Evolutionary conservation across 306 rosid species (phyloP).

Genomic region (Cucumis cinereus): DNA sequence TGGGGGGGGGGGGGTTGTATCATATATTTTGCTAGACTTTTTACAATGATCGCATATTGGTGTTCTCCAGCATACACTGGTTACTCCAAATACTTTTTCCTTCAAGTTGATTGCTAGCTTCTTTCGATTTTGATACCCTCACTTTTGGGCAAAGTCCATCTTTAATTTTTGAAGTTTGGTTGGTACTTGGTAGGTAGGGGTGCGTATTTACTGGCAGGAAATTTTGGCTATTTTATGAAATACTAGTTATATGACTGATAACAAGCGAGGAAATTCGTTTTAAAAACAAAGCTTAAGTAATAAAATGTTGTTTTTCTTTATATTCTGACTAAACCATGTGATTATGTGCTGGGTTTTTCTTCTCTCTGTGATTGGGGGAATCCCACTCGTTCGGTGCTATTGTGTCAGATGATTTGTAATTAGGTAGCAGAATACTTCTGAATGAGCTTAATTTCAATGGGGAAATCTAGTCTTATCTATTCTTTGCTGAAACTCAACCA

Average conservation of each 20-base stretch:
- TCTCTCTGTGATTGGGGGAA: background rate
- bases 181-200: background rate
- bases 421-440: background rate
- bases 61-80: background rate
- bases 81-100: background rate
- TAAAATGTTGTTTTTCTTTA: background rate
- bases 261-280: background rate
- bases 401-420: background rate
- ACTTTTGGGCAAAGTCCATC: background rate
- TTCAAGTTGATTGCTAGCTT: background rate
- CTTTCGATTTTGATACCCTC: background rate
- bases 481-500: background rate
- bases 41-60: background rate
- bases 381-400: background rate
- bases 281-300: background rate
- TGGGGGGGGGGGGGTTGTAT: too few species aligned
- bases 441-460: background rate
- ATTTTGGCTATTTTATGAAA: background rate
- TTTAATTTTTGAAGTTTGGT: background rate
- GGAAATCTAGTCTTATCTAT: background rate
- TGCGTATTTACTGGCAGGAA: background rate
- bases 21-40: background rate
- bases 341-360: background rate
- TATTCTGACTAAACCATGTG: background rate
- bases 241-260: background rate